Evolutionary conservation across 352 stramenopile genomes (phyloP), one percentile per base, ranked within the genome.

Genomic region (Pythium rishiriense): DNA sequence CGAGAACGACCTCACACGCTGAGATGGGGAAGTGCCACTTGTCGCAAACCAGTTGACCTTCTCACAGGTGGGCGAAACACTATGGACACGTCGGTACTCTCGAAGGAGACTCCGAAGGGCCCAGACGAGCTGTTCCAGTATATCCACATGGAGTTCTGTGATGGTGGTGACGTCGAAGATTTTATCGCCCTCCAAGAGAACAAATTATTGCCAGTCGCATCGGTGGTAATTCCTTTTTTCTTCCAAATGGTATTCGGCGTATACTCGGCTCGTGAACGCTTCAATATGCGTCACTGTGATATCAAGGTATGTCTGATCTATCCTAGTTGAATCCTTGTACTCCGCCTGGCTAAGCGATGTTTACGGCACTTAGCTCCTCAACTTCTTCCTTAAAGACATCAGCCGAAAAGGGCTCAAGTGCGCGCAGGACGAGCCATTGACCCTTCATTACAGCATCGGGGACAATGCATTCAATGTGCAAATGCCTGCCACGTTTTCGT

Each of bases 91-190:
- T 49, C 53, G n/a, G 26, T 51, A 19, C 17, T 41, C 28, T 25
- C 26, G n/a, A 43, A 39, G 3, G 57, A 79, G 21, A 52, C 31
- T 15, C 29, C 28, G 48, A 62, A 28, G 28, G 50, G 56, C 15
- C 48, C 70, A 42, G 43, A 72, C 26, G 50, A 57, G 3, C 53
- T 92, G 29, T 98, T 87, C 66, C 97, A 99, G 78, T 99, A 98
- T 70, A 99, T 99, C 60, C 83, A 91, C 24, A 99, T 99, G 97
- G 98, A 99, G 70, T 94, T 99, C 14, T 99, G 97, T 71, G 81
- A 93, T 49, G 82, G 94, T 42, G 97, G 97, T 15, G 97, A 99
- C 74, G 69, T 98, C 11, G 97, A 99, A 79, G 83, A 98, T 42
- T 98, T 97, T 55, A 89, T 99, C 28, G 87, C 89, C 11, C 70